Base-by-base conservation (phyloP, 179 eudicot genomes). In the Beta corolliflora region DNA sequence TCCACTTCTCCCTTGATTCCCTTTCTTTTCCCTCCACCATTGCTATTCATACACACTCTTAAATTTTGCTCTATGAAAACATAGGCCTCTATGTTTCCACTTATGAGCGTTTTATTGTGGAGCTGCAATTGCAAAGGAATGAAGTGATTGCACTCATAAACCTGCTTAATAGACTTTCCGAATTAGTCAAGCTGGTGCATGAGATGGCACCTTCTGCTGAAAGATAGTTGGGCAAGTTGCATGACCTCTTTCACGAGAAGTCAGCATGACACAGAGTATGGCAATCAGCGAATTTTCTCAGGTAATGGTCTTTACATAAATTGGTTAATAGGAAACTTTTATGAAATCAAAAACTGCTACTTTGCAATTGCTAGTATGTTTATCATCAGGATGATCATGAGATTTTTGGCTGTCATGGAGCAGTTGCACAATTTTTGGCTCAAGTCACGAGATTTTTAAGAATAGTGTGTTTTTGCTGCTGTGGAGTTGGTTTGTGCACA, bases 101-200 rank as follows among this genome's bases (percentile, higher is more conserved):
- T 60, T 45, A 18, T 15, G 19, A 4, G 4, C 21, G 6, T 25
- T 29, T 63, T 72, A 29, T 76, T 36, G 3, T 77, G 70, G 89
- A 93, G 97, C 82, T 92, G 81, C 91, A 89, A 75, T 80, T 93
- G 86, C 97, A 91, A 84, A 89, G 96, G 88, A 94, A 95, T 75
- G 97, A 93, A 88, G 97, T 93, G 80, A 95, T 95, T 79, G 98
- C 97, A n/a, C 82, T 95, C 75, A 60, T 93, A 73, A 93, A 95
- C 83, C 86, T 95, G 73, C 97, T 95, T n/a, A 81, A 95, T 78
- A 89, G 95, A 55, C 89, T 93, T 14, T 95, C 97, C 8, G 97
- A 95, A 87, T 94, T 94, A 76, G 79, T 91, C 66, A 90, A 87
- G 71, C 75, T 90, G 79, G 93, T 90, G 21, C 87, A 88, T 36